Evolutionary conservation across 352 stramenopile species (phyloP).

Genomic region (Thraustochytrium aureum): DNA sequence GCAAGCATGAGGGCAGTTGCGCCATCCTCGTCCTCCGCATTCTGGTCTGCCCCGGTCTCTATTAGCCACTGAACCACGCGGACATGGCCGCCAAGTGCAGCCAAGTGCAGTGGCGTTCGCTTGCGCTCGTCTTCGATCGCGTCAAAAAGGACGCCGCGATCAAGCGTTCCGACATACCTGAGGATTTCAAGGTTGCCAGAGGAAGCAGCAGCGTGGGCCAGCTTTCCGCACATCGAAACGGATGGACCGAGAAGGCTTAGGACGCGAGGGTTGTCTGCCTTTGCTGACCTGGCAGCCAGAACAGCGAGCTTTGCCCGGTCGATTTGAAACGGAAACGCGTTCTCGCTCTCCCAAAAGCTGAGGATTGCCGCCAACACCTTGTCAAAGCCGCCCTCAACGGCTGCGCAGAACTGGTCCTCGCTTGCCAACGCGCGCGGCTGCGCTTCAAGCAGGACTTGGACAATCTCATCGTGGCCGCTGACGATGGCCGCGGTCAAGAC

Average conservation of each 20-base stretch:
- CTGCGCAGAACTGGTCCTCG: not conserved
- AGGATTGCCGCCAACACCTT: not conserved
- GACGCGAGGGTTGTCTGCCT: not conserved
- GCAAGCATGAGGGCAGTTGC: conserved; percentile 29
- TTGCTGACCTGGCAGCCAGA: not conserved
- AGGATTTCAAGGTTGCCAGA: not conserved
- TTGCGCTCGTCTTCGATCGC: not conserved
- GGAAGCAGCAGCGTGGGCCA: not conserved
- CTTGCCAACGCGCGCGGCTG: not conserved
- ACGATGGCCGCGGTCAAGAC: not conserved
- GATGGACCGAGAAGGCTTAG: not conserved
- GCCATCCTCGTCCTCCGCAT: conserved; percentile 13
- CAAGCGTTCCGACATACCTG: not conserved
- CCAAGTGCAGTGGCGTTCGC: conserved; percentile 10
- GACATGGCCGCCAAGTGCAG: not conserved
- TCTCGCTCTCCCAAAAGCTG: not conserved
- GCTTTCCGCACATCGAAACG: not conserved
- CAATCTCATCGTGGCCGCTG: not conserved
- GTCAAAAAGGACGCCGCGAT: not conserved
- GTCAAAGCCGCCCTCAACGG: not conserved
- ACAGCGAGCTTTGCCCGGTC: not conserved
- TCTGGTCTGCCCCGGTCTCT: not conserved
- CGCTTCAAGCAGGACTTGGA: not conserved
- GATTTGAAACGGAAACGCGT: conserved; percentile 3
- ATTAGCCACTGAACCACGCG: not conserved